Percentiles rank a stretch among this genome's conserved stretches.
phyloP scores from a whole-genome alignment of 495 filamentous ascomycete genomes.

The Penicillium robsamsonii region DNA sequence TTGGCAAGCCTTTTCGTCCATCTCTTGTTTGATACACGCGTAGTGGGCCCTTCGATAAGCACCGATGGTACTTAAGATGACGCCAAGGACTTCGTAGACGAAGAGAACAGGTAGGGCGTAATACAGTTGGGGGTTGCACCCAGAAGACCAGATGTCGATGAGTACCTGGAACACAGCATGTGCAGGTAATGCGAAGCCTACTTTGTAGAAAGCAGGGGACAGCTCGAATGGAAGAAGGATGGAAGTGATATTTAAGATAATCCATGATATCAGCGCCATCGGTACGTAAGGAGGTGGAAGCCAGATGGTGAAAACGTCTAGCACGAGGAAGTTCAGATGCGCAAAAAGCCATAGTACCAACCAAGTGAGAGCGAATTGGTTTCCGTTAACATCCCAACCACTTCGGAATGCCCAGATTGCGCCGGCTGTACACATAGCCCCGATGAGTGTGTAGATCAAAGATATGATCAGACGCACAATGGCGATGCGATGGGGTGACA shows the following conservation, averaged over 20 bases:
- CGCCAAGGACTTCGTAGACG: slow-evolving; percentile 33
- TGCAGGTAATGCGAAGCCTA: slow-evolving; percentile 47
- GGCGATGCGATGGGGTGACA: slow-evolving; percentile 41
- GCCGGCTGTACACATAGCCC: slow-evolving; percentile 45
- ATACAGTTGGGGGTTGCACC: slow-evolving; percentile 45
- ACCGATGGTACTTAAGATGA: slow-evolving; percentile 32
- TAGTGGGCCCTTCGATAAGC: slow-evolving; percentile 42
- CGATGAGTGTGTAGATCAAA: slow-evolving; percentile 41
- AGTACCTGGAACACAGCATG: slow-evolving; percentile 45
- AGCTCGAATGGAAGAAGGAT: slow-evolving; percentile 50
- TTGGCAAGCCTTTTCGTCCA: slow-evolving; percentile 24
- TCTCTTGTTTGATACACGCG: slow-evolving; percentile 36
- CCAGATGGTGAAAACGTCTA: slow-evolving; percentile 50
- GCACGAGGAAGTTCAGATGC: slow-evolving; percentile 48
- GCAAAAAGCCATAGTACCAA: slow-evolving; percentile 50
- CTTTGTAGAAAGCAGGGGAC: slow-evolving; percentile 45
- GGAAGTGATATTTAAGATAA: slow-evolving; percentile 46
- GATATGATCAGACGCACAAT: slow-evolving; percentile 42
- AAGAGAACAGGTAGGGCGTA: slow-evolving; percentile 47
- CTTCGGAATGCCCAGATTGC: slow-evolving; percentile 51
- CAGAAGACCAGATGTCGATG: slow-evolving; percentile 48
- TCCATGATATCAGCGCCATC: slow-evolving; percentile 49
- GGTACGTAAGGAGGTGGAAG: slow-evolving; percentile 42
- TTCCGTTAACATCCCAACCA: slow-evolving; percentile 46
- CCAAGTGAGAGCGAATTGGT: slow-evolving; percentile 50